Conservation (phyloP, 1,284 basidiomycete species). For the Irpex lacteus region DNA sequence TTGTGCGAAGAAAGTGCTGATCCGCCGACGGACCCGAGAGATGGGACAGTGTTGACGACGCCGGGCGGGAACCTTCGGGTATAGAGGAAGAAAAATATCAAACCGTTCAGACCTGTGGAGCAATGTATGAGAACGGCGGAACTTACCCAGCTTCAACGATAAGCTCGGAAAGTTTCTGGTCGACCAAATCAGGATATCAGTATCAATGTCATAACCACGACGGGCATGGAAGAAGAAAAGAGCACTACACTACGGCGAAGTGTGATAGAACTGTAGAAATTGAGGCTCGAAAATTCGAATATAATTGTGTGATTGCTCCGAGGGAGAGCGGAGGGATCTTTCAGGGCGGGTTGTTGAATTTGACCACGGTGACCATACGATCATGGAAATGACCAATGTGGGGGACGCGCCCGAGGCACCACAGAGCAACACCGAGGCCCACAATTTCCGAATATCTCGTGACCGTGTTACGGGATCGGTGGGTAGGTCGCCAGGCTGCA, state of each 20-base stretch:
- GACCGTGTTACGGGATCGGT: too few relatives aligned
- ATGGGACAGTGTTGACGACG: conserved; percentile 88
- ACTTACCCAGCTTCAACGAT: conserved; percentile 75
- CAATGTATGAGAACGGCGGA: background rate
- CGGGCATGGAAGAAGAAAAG: background rate
- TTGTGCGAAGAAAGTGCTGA: conserved; percentile 76
- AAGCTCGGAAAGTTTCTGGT: conserved; percentile 77
- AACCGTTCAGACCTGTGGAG: conserved; percentile 4
- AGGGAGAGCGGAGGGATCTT: too few relatives aligned
- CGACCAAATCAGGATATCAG: background rate
- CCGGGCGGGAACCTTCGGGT: conserved; percentile 80
- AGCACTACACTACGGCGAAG: background rate
- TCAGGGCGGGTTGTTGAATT: too few relatives aligned
- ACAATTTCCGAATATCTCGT: too few relatives aligned
- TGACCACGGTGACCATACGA: too few relatives aligned
- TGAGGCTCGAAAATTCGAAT: too few relatives aligned
- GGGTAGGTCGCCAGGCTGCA: too few relatives aligned
- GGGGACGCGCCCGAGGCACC: too few relatives aligned
- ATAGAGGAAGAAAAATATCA: background rate
- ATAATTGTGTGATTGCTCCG: too few relatives aligned
- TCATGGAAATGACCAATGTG: too few relatives aligned
- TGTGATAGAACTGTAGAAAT: too few relatives aligned
- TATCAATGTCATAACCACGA: background rate
- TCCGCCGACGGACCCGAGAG: conserved; percentile 82
- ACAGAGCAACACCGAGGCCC: too few relatives aligned